Conservation (phyloP, 2,329 filamentous ascomycete species). For the Cytospora schulzeri region DNA sequence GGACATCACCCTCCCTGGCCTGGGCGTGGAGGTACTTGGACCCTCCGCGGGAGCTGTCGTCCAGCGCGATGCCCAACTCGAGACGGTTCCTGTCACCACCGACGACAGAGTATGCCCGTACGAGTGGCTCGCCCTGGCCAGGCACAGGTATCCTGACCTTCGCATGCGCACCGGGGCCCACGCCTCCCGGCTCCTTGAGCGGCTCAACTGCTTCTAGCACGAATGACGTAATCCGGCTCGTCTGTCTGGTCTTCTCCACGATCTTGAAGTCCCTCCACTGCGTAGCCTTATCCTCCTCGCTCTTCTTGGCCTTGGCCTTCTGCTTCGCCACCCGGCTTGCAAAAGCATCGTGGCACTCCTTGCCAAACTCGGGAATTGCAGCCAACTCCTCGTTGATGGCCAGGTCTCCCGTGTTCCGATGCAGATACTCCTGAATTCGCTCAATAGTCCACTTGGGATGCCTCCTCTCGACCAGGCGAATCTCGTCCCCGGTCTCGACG, state of each 20-base stretch:
- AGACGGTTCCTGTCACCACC: conserved; percentile 52
- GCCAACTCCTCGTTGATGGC: conserved; percentile 56
- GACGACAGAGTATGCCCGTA: conserved; percentile 64
- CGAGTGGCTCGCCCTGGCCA: conserved; percentile 49
- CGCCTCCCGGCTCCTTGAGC: conserved; percentile 38
- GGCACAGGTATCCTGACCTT: conserved; percentile 49
- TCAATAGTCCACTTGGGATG: conserved; percentile 65
- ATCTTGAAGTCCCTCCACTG: conserved; percentile 51
- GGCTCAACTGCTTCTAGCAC: conserved; percentile 50
- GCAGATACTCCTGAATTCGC: conserved; percentile 63
- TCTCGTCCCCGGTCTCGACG: conserved; percentile 58
- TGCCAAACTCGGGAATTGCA: conserved; percentile 51
- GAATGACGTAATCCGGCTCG: conserved; percentile 52
- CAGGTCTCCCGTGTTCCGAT: conserved; percentile 53
- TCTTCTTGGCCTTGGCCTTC: conserved; percentile 33
- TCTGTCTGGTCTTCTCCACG: conserved; percentile 53
- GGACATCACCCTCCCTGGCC: conserved; percentile 48
- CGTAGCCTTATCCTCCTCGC: conserved; percentile 31
- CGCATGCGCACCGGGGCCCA: conserved; percentile 54
- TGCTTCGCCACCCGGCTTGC: conserved; percentile 52
- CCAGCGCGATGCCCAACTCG: conserved; percentile 60
- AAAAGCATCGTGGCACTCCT: conserved; percentile 53
- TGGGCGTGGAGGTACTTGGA: conserved; percentile 59
- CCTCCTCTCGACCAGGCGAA: conserved; percentile 56
- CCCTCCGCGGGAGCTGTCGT: conserved; percentile 58